Base-by-base conservation (phyloP, 495 filamentous ascomycete genomes). In the Aspergillus incahuasiensis region DNA sequence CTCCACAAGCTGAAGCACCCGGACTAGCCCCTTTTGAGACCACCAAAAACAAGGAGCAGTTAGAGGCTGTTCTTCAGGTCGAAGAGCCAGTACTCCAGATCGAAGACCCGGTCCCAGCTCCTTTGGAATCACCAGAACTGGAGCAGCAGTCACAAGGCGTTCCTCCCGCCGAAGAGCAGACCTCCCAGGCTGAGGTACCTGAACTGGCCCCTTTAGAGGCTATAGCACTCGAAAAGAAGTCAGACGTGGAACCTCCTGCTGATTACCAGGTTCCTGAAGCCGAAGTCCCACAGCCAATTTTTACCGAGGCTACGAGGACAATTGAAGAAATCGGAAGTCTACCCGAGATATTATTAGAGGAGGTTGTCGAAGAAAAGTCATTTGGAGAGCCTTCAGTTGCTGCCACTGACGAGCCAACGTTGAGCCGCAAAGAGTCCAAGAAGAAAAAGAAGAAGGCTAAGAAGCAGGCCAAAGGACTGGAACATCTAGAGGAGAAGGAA, bases 371-470 rank as follows among this genome's bases (percentile, higher is more conserved):
- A n/a, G n/a, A 50, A 11, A 15, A 22, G n/a, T 35, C 19, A 2
- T 13, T 47, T 8, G 43, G 45, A 18, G 19, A 7, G 8, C 32
- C 24, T 32, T 24, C 34, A n/a, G n/a, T n/a, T n/a, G n/a, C n/a
- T n/a, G n/a, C n/a, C n/a, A n/a, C 47, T 30, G 43, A 66, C 48
- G 49, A 56, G 45, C 35, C 35, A 15, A 18, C 30, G 6, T 35
- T 60, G 5, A 60, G 43, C 30, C 59, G 59, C 41, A 65, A 62
- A 24, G 57, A 50, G 51, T 69, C 60, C 45, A 67, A 59, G 62
- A 69, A 66, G 67, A 64, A 64, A 61, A 71, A 55, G 52, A 65
- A 65, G 48, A 61, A 64, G 54, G 56, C 62, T 5, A 63, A 62
- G 24, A 60, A 66, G 24, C 55, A 61, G 34, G 48, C 52, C 5